These are phyloP conservation scores for Apiotrichum gracile DNA, from an alignment of 1,284 basidiomycete genomes.

Conservation along the genomic window DNA sequence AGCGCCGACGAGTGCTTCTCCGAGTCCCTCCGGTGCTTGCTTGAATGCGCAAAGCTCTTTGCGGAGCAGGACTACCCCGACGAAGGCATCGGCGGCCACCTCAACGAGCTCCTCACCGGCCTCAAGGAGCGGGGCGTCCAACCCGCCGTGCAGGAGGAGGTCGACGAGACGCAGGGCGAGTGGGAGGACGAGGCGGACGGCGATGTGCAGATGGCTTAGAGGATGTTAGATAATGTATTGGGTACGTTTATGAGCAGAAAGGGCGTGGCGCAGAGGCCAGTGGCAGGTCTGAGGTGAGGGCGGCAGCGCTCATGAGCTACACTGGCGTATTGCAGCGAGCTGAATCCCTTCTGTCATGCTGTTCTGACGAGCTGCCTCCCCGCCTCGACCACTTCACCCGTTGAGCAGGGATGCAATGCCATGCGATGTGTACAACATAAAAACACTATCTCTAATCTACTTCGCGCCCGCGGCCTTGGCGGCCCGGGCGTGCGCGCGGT, in stretches of 20 bases:
- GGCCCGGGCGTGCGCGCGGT: constrained; percentile 13
- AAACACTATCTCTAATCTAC: too few relatives aligned
- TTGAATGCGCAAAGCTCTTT: constrained; percentile 73
- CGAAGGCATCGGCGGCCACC: constrained; percentile 70
- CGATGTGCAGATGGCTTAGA: constrained; percentile 59
- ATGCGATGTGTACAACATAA: too few relatives aligned
- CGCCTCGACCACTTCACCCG: too few relatives aligned
- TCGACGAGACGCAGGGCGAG: constrained; percentile 44
- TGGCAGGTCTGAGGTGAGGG: too few relatives aligned
- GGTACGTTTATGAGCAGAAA: background rate
- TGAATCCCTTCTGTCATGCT: too few relatives aligned
- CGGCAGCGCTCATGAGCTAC: too few relatives aligned
- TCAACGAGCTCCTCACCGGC: constrained; percentile 63
- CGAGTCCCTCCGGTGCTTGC: constrained; percentile 72
- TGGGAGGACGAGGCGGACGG: constrained; percentile 51
- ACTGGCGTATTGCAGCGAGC: too few relatives aligned
- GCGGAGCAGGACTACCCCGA: constrained; percentile 67
- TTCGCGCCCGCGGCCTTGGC: constrained; percentile 5
- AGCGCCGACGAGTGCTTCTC: constrained; percentile 72
- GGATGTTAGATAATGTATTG: background rate
- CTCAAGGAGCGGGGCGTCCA: constrained; percentile 65
- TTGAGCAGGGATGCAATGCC: constrained; percentile 2
- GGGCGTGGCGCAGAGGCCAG: too few relatives aligned
- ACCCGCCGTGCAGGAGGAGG: constrained; percentile 56
- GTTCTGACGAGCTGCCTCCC: too few relatives aligned